These are phyloP conservation scores for Ogataea sp. DNA, from an alignment of 805 yeast species.

Conservation along the genomic window DNA sequence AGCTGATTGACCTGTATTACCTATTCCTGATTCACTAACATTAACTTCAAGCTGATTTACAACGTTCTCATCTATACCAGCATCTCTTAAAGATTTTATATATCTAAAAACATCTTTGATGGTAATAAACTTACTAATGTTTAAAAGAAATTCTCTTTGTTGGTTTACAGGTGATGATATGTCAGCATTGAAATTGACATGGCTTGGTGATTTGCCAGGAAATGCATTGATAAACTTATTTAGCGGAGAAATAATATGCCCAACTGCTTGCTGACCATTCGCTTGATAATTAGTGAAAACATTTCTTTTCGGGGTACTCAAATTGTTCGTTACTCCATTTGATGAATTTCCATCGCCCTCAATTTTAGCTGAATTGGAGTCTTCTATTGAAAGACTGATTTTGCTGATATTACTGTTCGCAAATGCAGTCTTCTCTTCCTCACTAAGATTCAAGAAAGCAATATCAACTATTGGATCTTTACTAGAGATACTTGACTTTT, in stretches of 20 bases:
- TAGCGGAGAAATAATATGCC: constrained; percentile 18
- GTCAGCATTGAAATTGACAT: constrained; percentile 8
- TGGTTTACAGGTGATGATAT: background rate
- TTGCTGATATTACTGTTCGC: constrained; percentile 15
- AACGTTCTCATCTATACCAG: constrained; percentile 23
- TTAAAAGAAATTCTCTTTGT: background rate
- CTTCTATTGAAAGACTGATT: constrained; percentile 7
- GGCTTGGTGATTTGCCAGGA: constrained; percentile 4
- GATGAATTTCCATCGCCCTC: background rate
- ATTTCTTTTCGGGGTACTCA: constrained; percentile 5
- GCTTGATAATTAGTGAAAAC: background rate
- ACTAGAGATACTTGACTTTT: constrained; percentile 25
- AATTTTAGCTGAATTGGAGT: background rate
- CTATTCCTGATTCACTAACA: constrained; percentile 23
- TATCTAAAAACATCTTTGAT: constrained; percentile 27
- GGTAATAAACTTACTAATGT: constrained; percentile 8
- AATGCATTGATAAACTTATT: constrained; percentile 22
- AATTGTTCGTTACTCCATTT: too few species aligned
- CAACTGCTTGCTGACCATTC: constrained; percentile 1
- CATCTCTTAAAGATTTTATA: constrained; percentile 25
- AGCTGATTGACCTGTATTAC: background rate
- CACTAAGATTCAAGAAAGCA: constrained; percentile 20
- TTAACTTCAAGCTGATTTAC: constrained; percentile 29
- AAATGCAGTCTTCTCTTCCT: constrained; percentile 13
- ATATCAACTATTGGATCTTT: constrained; percentile 12